Conservation (phyloP, 495 filamentous ascomycete genomes). For the Xylona heveae region DNA sequence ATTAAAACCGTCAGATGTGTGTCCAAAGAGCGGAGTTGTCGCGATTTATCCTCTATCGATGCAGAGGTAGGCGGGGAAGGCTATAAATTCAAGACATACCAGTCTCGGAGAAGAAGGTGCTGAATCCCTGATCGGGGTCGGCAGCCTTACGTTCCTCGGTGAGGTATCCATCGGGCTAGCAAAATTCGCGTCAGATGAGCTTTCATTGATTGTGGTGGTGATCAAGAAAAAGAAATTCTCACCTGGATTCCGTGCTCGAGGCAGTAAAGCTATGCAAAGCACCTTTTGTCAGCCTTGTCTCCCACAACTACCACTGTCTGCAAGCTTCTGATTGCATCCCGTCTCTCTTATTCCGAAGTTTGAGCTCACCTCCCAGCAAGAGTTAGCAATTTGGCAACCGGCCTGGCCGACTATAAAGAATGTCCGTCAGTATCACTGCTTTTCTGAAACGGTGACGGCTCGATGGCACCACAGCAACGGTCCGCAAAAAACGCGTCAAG, state of each 20-base stretch:
- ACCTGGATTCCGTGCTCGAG: conserved; percentile 99
- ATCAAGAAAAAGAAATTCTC: conserved; percentile 14
- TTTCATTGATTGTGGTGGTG: too few relatives aligned
- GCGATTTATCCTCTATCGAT: conserved; percentile 3
- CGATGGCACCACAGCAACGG: neutral
- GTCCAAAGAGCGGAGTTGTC: conserved; percentile 1
- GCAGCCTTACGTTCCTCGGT: conserved; percentile 90
- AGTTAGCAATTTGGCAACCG: conserved; percentile 99
- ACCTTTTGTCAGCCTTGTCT: conserved; percentile 12
- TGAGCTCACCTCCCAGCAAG: conserved; percentile 93
- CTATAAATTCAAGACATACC: conserved; percentile 32
- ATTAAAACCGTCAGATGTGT: neutral
- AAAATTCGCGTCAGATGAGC: conserved; percentile 18
- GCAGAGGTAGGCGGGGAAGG: neutral
- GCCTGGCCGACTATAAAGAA: conserved; percentile 80
- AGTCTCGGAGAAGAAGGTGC: conserved; percentile 99
- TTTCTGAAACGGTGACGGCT: neutral
- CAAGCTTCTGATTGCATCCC: conserved; percentile 4
- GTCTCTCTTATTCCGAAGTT: conserved; percentile 4
- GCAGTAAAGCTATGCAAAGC: conserved; percentile 68
- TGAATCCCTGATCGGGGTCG: conserved; percentile 93
- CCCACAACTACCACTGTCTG: neutral
- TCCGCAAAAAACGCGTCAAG: neutral
- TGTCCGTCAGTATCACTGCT: too few relatives aligned
- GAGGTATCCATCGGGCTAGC: conserved; percentile 91